phyloP scores from a whole-genome alignment of 2,329 filamentous ascomycete species.

The Diaporthe vexans region DNA sequence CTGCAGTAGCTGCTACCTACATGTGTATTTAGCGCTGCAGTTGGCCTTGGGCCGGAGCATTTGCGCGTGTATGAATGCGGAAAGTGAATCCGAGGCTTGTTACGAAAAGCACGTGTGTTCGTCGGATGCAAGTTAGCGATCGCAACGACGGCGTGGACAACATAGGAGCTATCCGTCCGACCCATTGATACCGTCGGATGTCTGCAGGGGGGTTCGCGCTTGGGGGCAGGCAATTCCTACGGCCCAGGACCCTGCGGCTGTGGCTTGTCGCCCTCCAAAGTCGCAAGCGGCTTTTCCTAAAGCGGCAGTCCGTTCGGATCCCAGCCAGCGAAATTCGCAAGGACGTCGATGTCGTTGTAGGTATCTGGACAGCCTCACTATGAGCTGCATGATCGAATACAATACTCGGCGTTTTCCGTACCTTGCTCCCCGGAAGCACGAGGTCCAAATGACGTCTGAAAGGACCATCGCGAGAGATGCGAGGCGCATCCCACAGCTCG shows the following conservation, averaged over 20 bases:
- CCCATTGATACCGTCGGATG: conserved; percentile 28
- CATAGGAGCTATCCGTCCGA: conserved; percentile 21
- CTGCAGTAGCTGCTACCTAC: conserved; percentile 29
- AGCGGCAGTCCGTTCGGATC: conserved; percentile 27
- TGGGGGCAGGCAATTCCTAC: conserved; percentile 20
- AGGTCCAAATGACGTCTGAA: background rate
- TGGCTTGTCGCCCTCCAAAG: conserved; percentile 14
- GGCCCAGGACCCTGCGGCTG: conserved; percentile 19
- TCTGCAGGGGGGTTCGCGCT: conserved; percentile 2
- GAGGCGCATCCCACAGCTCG: background rate
- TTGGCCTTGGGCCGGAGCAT: conserved; percentile 18
- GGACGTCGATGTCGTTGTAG: background rate
- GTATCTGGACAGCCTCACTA: conserved; percentile 15
- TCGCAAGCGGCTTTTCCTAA: conserved; percentile 12
- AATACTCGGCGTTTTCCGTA: background rate
- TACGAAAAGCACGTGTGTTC: conserved; percentile 25
- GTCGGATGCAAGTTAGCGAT: conserved; percentile 34
- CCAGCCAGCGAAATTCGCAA: background rate
- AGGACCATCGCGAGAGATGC: background rate
- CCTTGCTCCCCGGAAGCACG: background rate
- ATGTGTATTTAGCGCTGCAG: conserved; percentile 26
- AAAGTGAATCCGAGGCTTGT: conserved; percentile 33
- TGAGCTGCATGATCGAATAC: background rate
- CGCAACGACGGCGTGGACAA: conserved; percentile 20
- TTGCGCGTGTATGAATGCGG: conserved; percentile 21